Base-by-base conservation (phyloP, 2,329 filamentous ascomycete species). In the Cadophora malorum region DNA sequence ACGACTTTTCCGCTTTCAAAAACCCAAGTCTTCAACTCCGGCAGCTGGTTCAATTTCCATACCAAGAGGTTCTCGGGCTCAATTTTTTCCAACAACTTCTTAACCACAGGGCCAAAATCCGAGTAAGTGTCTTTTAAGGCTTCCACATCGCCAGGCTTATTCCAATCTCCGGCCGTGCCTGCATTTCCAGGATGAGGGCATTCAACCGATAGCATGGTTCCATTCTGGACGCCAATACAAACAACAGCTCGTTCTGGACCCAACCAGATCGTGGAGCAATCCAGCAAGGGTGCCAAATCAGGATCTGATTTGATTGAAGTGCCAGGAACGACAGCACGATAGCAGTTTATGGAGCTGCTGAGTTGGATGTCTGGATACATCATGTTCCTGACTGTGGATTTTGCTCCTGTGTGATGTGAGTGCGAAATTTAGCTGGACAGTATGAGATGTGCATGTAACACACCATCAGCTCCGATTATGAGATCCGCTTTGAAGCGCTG, bases 161-260 rank as follows among this genome's bases (percentile, higher is more conserved):
- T 83, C 33, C 83, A 81, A 1, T 87, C 84, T 1, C 83, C 82
- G 2, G 80, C 77, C 0, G 86, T 85, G 45, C 64, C 64, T 0
- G 90, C 76, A 70, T 88, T 73, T 91, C 89, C 0, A 49, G 90
- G 89, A 3, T 86, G 83, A 1, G 90, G 78, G 7, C 91, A 78
- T 0, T 91, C 89, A 3, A 91, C 81, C 65, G 91, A 91, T 71
- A 89, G 81, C 87, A 83, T 0, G 79, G 79, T 0, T 0, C 87
- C 86, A 0, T 80, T 82, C 1, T 86, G 81, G 47, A 91, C 72
- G 0, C 85, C 86, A 76, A 91, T 91, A 0, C 82, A 84, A 0
- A 90, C 86, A 0, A 82, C 86, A 72, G 91, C 88, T 0, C 85
- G 81, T 1, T 82, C 81, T 0, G 88, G 87, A 0, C 89, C 89